phyloP scores from a whole-genome alignment of 495 filamentous ascomycete species.

The Neurospora cerealis region DNA sequence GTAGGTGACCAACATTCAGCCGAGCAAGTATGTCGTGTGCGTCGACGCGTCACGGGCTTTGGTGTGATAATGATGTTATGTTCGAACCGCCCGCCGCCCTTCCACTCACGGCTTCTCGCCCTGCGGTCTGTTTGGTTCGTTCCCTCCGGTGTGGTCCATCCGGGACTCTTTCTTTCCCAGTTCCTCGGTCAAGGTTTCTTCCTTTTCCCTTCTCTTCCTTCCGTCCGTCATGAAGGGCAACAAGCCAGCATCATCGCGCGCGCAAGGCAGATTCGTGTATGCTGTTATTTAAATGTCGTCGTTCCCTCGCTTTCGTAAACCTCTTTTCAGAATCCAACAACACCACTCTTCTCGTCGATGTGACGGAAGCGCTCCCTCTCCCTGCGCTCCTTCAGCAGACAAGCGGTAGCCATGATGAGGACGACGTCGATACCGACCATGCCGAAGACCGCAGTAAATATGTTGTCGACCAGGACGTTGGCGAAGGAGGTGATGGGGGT shows the following conservation, averaged over 20 bases:
- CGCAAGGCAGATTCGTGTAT: background rate
- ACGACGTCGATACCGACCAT: slow-evolving; percentile 59
- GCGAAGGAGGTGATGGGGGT: slow-evolving; percentile 51
- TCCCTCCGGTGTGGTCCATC: background rate
- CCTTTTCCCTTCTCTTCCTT: background rate
- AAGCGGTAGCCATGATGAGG: slow-evolving; percentile 54
- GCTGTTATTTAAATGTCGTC: background rate
- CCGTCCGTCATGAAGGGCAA: background rate
- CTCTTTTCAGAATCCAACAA: slow-evolving; percentile 25
- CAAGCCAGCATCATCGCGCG: background rate
- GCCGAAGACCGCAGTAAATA: slow-evolving; percentile 69
- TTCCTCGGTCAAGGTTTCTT: background rate
- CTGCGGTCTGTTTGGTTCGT: background rate
- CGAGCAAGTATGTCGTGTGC: background rate
- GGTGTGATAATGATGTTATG: background rate
- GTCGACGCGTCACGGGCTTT: background rate
- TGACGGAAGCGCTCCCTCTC: slow-evolving; percentile 59
- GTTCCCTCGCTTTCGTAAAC: background rate
- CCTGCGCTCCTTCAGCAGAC: slow-evolving; percentile 61
- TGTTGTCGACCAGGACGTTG: slow-evolving; percentile 56
- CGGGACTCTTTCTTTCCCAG: background rate
- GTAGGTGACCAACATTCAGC: background rate
- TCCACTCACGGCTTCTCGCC: background rate
- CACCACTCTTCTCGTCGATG: slow-evolving; percentile 62
- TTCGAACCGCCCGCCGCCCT: background rate